Base-by-base conservation (phyloP, 2,329 filamentous ascomycete species). In the Clarireedia hainanense region DNA sequence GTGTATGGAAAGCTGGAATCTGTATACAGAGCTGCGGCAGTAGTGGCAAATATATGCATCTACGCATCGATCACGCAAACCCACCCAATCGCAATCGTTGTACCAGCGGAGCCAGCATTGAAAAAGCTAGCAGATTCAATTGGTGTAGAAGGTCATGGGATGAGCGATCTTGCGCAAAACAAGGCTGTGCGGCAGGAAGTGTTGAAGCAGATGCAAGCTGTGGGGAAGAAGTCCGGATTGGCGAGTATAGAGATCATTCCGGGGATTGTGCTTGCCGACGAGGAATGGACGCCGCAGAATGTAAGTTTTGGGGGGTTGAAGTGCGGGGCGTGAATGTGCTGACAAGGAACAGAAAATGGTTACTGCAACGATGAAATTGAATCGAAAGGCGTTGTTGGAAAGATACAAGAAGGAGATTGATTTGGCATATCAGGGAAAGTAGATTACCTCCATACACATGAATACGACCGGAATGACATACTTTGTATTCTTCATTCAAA, bases 11-110 rank as follows among this genome's bases (percentile, higher is more conserved):
- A 75, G 78, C 83, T 96, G 56, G 91, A 96, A 75, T 87, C 91
- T 2, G 79, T 95, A 53, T 96, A 96, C 75, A 86, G 91, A 59
- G 85, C 88, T 40, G 81, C 80, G 14, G 77, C 81, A 15, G 80
- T 86, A 14, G 89, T 95, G 17, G 80, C 81, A 59, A 95, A 95
- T 74, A 83, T 96, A 69, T 94, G 92, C 77, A 79, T 95, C 50
- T 87, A 94, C 68, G 91, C 89, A 47, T 87, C 89, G 50, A 74
- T 80, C 63, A 80, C 85, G 60, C 81, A 90, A 71, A 78, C 81
- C 60, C 86, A 89, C 66, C 89, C 91, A 1, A 80, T 96, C 56
- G 91, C 91, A 27, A 81, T 96, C 65, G 85, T 96, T 59, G 76
- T 81, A 62, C 79, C 83, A 51, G 83, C 42, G 4, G 49, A 56